Evolutionary conservation across 1,139 yeast genomes (phyloP), one percentile per base, ranked within the genome.

Genomic region (Yamadazyma jaroonii): DNA sequence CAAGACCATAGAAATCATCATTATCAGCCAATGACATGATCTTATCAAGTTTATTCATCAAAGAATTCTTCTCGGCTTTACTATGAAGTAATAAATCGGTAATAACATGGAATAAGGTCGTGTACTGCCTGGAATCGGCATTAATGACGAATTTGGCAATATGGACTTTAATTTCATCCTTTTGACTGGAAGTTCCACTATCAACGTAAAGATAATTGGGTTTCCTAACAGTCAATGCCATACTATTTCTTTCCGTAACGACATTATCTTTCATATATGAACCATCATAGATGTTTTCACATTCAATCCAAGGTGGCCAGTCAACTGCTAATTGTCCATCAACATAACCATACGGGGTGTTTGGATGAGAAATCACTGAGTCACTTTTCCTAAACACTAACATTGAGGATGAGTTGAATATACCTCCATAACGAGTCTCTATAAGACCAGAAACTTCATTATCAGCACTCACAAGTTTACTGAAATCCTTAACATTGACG

Each of bases 271-370:
- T 62, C 34, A 83, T 60, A 50, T 82, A 69, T 0, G 72, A 57
- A n/a, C 80, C 74, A 39, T 85, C 84, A 51, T 84, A 84, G 46
- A 89, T 81, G 42, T 84, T 72, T 55, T 90, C 97, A 35, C 57
- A 52, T 41, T 84, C 86, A 25, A 88, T 59, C 88, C 92, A 84
- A 1, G 96, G 95, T 1, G 95, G 92, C 96, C 96, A 87, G 31
- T 49, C 49, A 7, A 48, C 47, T 10, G 55, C 53, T 6, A 54
- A 40, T 11, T 43, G 45, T 1, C 49, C 36, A 41, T 56, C 56
- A 3, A 48, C 53, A 21, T 47, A 48, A 12, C 64, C 65, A 37
- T 57, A 57, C 15, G 57, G 59, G 15, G 56, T 45, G 34, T 54
- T 58, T 1, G 63, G 56, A 24, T 52, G 55, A 1, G 55, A 35